phyloP scores from a whole-genome alignment of 1,284 basidiomycete genomes.

The Trametes pubescens region DNA sequence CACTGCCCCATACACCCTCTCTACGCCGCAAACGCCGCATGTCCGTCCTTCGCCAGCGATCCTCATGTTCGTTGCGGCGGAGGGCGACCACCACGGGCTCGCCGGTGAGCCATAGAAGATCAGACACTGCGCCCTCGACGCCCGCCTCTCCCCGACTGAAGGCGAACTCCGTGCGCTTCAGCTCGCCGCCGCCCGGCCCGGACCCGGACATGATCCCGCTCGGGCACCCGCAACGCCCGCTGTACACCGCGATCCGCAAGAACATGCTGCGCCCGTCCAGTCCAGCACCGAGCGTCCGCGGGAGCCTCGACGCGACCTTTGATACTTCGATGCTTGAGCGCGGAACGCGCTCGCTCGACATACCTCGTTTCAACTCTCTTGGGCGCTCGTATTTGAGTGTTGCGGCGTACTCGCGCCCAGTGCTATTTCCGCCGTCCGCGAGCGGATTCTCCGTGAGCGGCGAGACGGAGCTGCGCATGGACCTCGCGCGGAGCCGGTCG shows the following conservation, averaged over 20 bases:
- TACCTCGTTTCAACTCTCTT: constrained; percentile 32
- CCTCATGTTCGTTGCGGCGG: constrained; percentile 49
- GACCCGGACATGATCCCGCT: constrained; percentile 27
- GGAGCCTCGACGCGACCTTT: constrained; percentile 39
- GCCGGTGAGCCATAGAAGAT: constrained; percentile 13
- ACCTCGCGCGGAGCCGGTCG: constrained; percentile 53
- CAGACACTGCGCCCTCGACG: constrained; percentile 30
- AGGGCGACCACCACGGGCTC: constrained; percentile 41
- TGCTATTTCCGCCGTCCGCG: constrained; percentile 26
- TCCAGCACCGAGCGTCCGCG: constrained; percentile 40
- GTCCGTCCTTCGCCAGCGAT: constrained; percentile 47
- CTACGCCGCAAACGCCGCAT: constrained; percentile 52
- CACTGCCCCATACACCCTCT: constrained; percentile 41
- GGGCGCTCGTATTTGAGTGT: constrained; percentile 24
- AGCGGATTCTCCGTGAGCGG: constrained; percentile 58
- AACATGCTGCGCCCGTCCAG: constrained; percentile 56
- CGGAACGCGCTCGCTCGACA: constrained; percentile 35
- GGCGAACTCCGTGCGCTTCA: constrained; percentile 27
- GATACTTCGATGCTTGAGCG: constrained; percentile 35
- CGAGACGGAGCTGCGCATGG: constrained; percentile 65
- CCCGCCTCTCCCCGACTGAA: constrained; percentile 23
- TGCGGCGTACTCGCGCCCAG: constrained; percentile 22
- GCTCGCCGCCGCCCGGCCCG: constrained; percentile 16
- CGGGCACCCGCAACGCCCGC: constrained; percentile 52
- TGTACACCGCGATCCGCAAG: constrained; percentile 69